Conservation (phyloP, 73 alveolate genomes). For the Tetrahymena borealis region DNA sequence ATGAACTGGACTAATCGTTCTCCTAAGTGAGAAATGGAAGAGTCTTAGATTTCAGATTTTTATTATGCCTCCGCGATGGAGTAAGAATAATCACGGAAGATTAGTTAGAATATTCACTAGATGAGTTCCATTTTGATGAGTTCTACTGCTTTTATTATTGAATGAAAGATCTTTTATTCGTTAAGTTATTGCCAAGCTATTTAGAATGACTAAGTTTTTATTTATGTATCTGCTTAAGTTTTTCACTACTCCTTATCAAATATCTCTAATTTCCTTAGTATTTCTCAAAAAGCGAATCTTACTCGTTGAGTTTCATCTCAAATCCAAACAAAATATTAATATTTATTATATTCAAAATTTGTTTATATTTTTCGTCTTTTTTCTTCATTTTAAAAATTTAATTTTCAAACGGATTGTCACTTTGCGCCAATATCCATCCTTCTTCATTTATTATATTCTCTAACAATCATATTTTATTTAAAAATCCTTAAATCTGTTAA, state of each 20-base stretch:
- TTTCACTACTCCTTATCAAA: neutral
- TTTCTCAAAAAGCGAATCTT: neutral
- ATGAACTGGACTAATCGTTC: neutral
- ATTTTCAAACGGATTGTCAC: neutral
- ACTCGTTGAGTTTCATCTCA: slow-evolving; percentile 1
- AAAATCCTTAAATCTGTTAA: neutral
- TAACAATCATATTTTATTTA: neutral
- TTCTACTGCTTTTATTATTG: neutral
- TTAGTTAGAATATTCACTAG: neutral
- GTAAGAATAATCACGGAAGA: neutral
- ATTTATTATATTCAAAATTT: neutral
- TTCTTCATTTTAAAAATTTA: neutral
- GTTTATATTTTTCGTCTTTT: neutral
- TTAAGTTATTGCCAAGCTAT: neutral
- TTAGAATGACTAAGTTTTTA: neutral
- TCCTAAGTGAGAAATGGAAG: neutral
- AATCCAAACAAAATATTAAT: neutral
- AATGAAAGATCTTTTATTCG: neutral
- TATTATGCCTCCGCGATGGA: neutral
- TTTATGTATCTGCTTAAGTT: neutral
- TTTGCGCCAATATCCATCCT: neutral
- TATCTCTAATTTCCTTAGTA: neutral
- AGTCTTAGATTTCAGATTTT: neutral
- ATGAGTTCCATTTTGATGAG: neutral
- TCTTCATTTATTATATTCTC: neutral